These are phyloP conservation scores for Multifurca ochricompacta DNA, from an alignment of 768 basidiomycete genomes.

Conservation along the genomic window DNA sequence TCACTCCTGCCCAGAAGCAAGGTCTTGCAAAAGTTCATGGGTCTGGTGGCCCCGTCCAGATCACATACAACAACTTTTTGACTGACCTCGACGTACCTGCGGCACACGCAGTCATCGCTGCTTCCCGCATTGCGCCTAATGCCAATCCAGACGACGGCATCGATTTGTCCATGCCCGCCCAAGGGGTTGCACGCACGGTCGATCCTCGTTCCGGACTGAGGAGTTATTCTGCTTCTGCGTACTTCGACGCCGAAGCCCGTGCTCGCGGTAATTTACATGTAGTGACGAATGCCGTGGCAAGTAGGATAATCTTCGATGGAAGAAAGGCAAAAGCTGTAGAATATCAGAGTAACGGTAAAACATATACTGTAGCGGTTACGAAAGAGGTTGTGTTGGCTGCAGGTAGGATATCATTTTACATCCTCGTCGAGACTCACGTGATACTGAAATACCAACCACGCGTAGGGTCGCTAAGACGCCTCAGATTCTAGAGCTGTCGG, in stretches of 20 bases:
- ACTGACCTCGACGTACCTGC: slow-evolving; percentile 18
- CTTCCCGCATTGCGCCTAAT: slow-evolving; percentile 8
- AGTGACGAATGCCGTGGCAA: slow-evolving; percentile 13
- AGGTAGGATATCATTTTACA: neutral
- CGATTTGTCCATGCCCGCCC: slow-evolving; percentile 16
- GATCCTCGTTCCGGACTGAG: slow-evolving; percentile 10
- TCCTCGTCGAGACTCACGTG: too few relatives aligned
- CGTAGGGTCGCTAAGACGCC: slow-evolving; percentile 19
- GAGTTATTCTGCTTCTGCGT: slow-evolving; percentile 16
- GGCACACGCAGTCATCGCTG: slow-evolving; percentile 14
- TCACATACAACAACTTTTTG: slow-evolving; percentile 19
- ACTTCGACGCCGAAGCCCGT: slow-evolving; percentile 9
- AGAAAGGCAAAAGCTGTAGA: slow-evolving; percentile 14
- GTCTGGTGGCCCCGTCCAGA: slow-evolving; percentile 4
- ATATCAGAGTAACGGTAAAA: slow-evolving; percentile 12
- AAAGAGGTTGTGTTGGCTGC: slow-evolving; percentile 17
- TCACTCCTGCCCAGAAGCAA: slow-evolving; percentile 6
- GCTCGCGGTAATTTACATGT: slow-evolving; percentile 10
- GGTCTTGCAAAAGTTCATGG: slow-evolving; percentile 8
- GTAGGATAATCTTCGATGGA: slow-evolving; percentile 9
- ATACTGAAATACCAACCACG: neutral
- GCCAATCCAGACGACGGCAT: slow-evolving; percentile 16
- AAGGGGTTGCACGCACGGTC: slow-evolving; percentile 18
- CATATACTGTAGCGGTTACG: slow-evolving; percentile 5
- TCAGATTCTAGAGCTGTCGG: slow-evolving; percentile 21